Percentiles rank a stretch among this genome's conserved stretches.
phyloP scores from a whole-genome alignment of 495 filamentous ascomycete species.

The Entonaema liquescens region DNA sequence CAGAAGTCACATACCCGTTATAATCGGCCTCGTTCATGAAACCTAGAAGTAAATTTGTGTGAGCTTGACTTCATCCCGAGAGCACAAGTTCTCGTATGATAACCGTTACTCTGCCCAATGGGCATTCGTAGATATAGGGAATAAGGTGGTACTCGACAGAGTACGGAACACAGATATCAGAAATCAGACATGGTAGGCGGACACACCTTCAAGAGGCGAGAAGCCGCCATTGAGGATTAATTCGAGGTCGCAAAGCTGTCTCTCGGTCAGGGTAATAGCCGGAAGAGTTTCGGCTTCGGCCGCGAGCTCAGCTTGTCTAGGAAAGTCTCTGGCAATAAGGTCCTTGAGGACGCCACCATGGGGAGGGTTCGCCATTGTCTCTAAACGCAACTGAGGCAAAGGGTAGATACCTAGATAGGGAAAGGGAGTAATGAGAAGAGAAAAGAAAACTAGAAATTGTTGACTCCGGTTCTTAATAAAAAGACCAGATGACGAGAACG shows the following conservation, averaged over 20 bases:
- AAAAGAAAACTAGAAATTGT: not conserved
- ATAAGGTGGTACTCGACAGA: conserved; percentile 22
- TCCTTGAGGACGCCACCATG: conserved; percentile 98
- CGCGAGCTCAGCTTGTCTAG: conserved; percentile 75
- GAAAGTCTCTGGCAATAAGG: conserved; percentile 87
- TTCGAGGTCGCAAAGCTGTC: conserved; percentile 97
- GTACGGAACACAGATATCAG: conserved; percentile 2
- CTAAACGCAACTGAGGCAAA: not conserved
- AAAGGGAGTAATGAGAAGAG: conserved; percentile 2
- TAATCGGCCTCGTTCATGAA: conserved; percentile 99
- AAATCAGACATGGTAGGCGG: not conserved
- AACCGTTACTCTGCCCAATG: not conserved
- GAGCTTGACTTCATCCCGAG: conserved; percentile 16
- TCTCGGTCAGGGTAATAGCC: conserved; percentile 84
- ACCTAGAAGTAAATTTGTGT: conserved; percentile 59
- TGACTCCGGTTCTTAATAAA: conserved; percentile 12
- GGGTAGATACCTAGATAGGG: conserved; percentile 5
- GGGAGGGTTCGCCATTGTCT: conserved; percentile 73
- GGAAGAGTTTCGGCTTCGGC: conserved; percentile 87
- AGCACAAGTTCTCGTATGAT: not conserved
- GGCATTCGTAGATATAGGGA: conserved; percentile 2
- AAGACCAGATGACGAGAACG: not conserved
- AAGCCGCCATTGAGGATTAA: conserved; percentile 96
- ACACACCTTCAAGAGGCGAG: conserved; percentile 92
- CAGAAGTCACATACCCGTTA: conserved; percentile 69